phyloP scores from a whole-genome alignment of 306 rosid genomes.

The Amphicarpaea edgeworthii region DNA sequence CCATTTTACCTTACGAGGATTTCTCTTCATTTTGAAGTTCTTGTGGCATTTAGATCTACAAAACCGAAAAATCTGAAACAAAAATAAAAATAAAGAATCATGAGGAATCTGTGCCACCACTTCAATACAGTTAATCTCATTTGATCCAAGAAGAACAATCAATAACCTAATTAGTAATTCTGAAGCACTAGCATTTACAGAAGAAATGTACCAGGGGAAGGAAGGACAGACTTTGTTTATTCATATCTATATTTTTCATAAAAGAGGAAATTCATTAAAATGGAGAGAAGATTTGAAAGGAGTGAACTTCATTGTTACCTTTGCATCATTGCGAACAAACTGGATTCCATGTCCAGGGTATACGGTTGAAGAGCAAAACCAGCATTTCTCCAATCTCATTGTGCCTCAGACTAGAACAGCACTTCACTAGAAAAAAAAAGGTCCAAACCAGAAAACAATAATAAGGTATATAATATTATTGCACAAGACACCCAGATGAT shows the following conservation, averaged over 20 bases:
- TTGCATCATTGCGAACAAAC: constrained; percentile 90
- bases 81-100: not conserved
- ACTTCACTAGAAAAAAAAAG: constrained; percentile 6
- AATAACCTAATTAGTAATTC: not conserved
- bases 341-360: constrained; percentile 97
- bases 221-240: not conserved
- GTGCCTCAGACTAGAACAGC: constrained; percentile 38
- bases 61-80: constrained; percentile 75
- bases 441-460: constrained; percentile 10
- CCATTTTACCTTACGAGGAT: constrained; percentile 95
- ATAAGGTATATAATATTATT: not conserved
- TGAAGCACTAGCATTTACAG: not conserved
- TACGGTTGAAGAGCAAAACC: constrained; percentile 90
- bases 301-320: constrained; percentile 50
- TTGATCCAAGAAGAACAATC: not conserved
- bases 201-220: not conserved
- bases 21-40: constrained; percentile 97
- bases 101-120: constrained; percentile 17
- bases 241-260: not conserved
- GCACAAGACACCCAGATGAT: not conserved
- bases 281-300: not conserved
- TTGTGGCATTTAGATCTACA: constrained; percentile 96
- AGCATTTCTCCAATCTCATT: constrained; percentile 96
- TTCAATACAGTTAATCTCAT: not conserved
- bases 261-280: not conserved